Base-by-base conservation (phyloP, 768 basidiomycete genomes). In the Dioszegia aurantiaca region DNA sequence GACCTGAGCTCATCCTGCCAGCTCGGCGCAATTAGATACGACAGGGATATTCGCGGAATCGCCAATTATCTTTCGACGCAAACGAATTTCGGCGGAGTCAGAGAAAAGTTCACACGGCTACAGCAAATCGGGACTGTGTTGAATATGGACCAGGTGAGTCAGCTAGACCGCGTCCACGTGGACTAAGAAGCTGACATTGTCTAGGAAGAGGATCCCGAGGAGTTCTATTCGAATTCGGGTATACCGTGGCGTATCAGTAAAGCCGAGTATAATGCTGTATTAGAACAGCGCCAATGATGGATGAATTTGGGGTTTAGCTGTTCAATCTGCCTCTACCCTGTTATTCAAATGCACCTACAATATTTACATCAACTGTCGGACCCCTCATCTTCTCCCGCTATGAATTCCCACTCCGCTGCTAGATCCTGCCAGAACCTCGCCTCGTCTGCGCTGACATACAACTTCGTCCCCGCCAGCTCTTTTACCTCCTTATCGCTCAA, bases 21-120 rank as follows among this genome's bases (percentile, higher is more conserved):
- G 93, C 83, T 98, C 58, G 95, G 95, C 24, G 94, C 92, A 3
- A 87, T 99, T 59, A 87, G 92, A 16, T 93, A 95, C 72, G 95
- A 99, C 69, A 84, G 87, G 17, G 94, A 99, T 74, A 79, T 98
- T 43, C 83, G 94, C 24, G 83, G 89, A 3, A 83, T 97, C 62
- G 85, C 84, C 23, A 81, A 86, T 1, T 92, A 87, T 77, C 82
- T 99, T 12, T 86, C 88, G 1, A 85, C 88, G 2, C 95, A 95
- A 72, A 91, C 89, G 4, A 81, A 84, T 4, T 92, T 90, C 76
- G 90, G 92, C 9, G 90, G 93, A 56, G 85, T 88, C 17, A 80
- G 95, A 66, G 93, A 95, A 66, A 94, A 93, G 76, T 95, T 98
- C 70, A 78, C 86, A 23, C 82, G 95, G 24, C 75, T 99, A 60